phyloP scores from a whole-genome alignment of 345 rosid species.

The Pugionium cornutum region DNA sequence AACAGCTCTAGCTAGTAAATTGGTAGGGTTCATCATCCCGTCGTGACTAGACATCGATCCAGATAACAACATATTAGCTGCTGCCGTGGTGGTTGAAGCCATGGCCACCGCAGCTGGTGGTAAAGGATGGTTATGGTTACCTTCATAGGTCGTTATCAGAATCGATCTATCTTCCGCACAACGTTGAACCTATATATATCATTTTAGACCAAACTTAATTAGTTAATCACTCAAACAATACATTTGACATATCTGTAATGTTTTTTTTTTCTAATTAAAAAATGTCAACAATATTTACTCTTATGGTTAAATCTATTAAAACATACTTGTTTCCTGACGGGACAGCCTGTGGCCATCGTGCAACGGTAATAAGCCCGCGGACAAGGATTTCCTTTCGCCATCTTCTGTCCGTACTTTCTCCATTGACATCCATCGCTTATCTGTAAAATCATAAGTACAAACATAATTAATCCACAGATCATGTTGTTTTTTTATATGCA shows the following conservation, averaged over 20 bases:
- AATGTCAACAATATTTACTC: no score
- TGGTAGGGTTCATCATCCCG: conserved; percentile 80
- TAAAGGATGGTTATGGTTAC: conserved; percentile 89
- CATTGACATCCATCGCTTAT: conserved; percentile 58
- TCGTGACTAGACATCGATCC: conserved; percentile 94
- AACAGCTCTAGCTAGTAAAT: conserved; percentile 78
- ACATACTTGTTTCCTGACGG: conserved; percentile 67
- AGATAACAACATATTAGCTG: conserved; percentile 85
- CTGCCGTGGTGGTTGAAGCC: conserved; percentile 93
- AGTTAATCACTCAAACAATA: background rate
- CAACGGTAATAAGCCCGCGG: conserved; percentile 76
- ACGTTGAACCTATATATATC: conserved; percentile 66
- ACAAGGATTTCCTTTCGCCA: conserved; percentile 75
- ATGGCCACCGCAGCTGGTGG: conserved; percentile 93
- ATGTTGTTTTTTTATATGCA: background rate
- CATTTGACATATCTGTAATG: background rate
- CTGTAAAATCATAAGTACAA: conserved; percentile 5
- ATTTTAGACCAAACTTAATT: background rate
- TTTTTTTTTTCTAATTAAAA: no score
- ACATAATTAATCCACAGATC: background rate
- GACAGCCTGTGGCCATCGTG: conserved; percentile 73
- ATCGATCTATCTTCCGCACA: conserved; percentile 89
- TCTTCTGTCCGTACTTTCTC: conserved; percentile 74
- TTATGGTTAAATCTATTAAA: no score
- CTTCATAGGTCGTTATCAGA: conserved; percentile 45